Evolutionary conservation across 257 asterid genomes (phyloP).

Genomic region (Salvia splendens): DNA sequence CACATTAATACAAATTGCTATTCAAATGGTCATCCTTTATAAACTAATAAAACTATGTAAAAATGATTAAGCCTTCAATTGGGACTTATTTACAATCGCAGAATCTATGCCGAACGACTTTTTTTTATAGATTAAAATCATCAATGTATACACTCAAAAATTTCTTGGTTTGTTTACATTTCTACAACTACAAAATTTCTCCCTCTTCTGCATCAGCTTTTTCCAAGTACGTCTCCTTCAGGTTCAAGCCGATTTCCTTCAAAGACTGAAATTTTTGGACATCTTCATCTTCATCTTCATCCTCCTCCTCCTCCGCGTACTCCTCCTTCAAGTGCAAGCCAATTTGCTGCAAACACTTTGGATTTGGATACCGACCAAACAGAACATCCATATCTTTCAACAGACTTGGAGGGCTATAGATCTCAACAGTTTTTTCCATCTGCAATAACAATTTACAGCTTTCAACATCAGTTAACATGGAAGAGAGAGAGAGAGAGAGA

Average conservation of each 20-base stretch:
- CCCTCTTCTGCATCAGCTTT: slow-evolving; percentile 61
- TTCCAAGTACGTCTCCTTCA: slow-evolving; percentile 47
- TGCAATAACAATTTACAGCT: slow-evolving; percentile 21
- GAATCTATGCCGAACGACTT: too few relatives aligned
- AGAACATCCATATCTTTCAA: slow-evolving; percentile 48
- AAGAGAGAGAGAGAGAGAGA: too few relatives aligned
- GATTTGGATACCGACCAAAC: not conserved
- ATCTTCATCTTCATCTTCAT: slow-evolving; percentile 54
- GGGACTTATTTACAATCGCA: too few relatives aligned
- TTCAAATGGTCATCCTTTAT: too few relatives aligned
- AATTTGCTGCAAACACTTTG: slow-evolving; percentile 44
- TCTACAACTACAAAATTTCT: slow-evolving; percentile 29
- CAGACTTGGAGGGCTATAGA: slow-evolving; percentile 41
- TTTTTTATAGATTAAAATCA: too few relatives aligned
- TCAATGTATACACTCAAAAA: too few relatives aligned
- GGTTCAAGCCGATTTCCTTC: slow-evolving; percentile 52
- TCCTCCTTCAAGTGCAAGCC: slow-evolving; percentile 54
- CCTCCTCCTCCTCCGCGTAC: too few relatives aligned
- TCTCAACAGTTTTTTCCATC: slow-evolving; percentile 54
- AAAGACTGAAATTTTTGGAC: slow-evolving; percentile 25
- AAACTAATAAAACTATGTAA: too few relatives aligned
- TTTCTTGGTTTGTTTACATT: too few relatives aligned
- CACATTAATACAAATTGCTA: too few relatives aligned
- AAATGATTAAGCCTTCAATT: too few relatives aligned
- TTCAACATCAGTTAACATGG: too few relatives aligned